phyloP scores from a whole-genome alignment of 192 early-diverging fungal genomes.

The Oehlia diaphana region DNA sequence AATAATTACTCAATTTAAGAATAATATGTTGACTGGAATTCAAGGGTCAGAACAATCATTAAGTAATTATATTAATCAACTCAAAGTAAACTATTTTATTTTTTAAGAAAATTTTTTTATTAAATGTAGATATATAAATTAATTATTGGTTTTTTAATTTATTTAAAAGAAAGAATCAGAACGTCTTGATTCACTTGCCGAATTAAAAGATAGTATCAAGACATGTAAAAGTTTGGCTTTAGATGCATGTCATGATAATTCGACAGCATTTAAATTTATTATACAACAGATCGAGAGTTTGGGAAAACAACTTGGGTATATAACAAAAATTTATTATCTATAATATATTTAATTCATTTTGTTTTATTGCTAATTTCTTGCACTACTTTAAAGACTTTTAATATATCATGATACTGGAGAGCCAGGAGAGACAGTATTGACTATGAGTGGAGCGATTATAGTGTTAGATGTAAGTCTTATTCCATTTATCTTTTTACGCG shows the following conservation, averaged over 20 bases:
- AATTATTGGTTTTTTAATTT: not conserved
- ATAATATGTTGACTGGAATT: not conserved
- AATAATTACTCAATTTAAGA: conserved; percentile 2
- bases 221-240: conserved; percentile 17
- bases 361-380: not conserved
- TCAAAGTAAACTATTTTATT: not conserved
- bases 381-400: not conserved
- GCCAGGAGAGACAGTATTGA: not conserved
- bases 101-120: not conserved
- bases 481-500: not conserved
- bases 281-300: conserved; percentile 2
- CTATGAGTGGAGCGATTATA: conserved; percentile 1
- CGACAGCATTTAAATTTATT: not conserved
- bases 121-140: not conserved
- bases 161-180: conserved; percentile 22
- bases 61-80: not conserved
- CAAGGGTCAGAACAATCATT: too few species aligned
- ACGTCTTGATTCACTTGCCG: not conserved
- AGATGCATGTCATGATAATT: conserved; percentile 4
- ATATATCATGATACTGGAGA: not conserved
- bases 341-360: not conserved
- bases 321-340: not conserved
- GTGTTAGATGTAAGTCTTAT: conserved; percentile 21
- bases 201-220: conserved; percentile 16
- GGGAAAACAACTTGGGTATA: conserved; percentile 6